Evolutionary conservation across 2,329 filamentous ascomycete genomes (phyloP).

Genomic region (Coleophoma eucalyptorum): DNA sequence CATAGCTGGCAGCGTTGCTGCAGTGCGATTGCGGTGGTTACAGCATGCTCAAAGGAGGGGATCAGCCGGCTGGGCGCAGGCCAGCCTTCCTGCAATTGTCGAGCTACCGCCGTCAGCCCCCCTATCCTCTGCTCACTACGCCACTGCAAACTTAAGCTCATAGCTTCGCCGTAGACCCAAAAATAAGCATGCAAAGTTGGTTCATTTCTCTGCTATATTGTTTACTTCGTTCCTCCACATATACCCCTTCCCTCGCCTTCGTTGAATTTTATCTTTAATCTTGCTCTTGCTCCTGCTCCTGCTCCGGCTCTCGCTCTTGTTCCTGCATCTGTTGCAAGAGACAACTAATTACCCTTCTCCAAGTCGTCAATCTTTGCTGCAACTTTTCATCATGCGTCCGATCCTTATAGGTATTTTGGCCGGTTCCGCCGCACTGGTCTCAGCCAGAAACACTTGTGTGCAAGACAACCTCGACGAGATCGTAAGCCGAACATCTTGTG

Average conservation of each 20-base stretch:
- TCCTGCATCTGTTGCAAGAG: background rate
- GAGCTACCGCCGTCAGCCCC: background rate
- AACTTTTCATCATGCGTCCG: constrained; percentile 6
- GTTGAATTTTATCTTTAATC: background rate
- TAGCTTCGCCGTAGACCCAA: background rate
- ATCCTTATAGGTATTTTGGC: constrained; percentile 12
- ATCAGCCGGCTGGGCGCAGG: background rate
- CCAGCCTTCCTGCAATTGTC: background rate
- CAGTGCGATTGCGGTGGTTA: background rate
- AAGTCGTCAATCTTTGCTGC: too few species aligned
- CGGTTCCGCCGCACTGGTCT: constrained; percentile 11
- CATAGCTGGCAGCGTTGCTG: too few species aligned
- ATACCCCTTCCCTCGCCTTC: background rate
- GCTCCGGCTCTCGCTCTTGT: background rate
- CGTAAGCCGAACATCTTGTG: constrained; percentile 15
- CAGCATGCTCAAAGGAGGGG: background rate
- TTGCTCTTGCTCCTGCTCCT: background rate
- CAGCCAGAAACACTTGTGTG: constrained; percentile 12
- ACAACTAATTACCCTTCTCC: too few species aligned
- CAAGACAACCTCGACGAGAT: constrained; percentile 14
- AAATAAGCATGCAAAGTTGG: background rate
- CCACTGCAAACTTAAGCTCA: background rate
- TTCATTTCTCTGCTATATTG: background rate
- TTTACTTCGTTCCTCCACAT: background rate
- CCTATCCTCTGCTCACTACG: background rate